Conservation (phyloP, 352 stramenopile genomes). For the Pythium graminicola region DNA sequence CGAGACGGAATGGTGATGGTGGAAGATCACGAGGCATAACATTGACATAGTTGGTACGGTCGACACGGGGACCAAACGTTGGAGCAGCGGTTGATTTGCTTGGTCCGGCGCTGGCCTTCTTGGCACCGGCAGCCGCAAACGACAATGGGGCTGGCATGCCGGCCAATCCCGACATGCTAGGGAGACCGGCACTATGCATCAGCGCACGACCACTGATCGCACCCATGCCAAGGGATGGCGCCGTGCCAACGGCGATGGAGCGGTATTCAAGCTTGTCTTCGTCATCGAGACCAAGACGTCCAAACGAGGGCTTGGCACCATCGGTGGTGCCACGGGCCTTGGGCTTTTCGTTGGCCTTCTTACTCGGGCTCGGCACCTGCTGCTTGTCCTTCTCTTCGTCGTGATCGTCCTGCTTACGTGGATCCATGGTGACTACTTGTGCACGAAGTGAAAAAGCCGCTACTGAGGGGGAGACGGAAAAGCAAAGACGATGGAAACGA, state of each 20-base stretch:
- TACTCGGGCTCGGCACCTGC: constrained; percentile 8
- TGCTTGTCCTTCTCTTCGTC: constrained; percentile 24
- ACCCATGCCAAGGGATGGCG: constrained; percentile 42
- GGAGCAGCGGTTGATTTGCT: constrained; percentile 26
- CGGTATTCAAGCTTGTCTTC: constrained; percentile 45
- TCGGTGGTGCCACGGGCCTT: background rate
- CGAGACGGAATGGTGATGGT: constrained; percentile 68
- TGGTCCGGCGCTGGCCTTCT: constrained; percentile 31
- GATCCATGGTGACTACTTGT: constrained; percentile 17
- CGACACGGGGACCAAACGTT: constrained; percentile 50
- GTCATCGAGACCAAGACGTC: constrained; percentile 37
- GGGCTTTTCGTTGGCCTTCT: constrained; percentile 6
- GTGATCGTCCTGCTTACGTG: constrained; percentile 17
- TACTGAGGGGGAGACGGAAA: background rate
- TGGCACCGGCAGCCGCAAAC: constrained; percentile 28
- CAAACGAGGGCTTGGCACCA: constrained; percentile 28
- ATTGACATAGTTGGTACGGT: constrained; percentile 76
- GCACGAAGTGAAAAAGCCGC: too few relatives aligned
- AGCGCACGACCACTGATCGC: constrained; percentile 19
- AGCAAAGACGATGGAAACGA: background rate
- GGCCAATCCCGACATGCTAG: constrained; percentile 17
- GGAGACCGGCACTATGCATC: constrained; percentile 21
- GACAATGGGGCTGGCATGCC: constrained; percentile 37
- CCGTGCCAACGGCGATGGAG: constrained; percentile 42
- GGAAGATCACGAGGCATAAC: constrained; percentile 60